Conservation (phyloP, 768 basidiomycete species). For the Mycena vulgaris region DNA sequence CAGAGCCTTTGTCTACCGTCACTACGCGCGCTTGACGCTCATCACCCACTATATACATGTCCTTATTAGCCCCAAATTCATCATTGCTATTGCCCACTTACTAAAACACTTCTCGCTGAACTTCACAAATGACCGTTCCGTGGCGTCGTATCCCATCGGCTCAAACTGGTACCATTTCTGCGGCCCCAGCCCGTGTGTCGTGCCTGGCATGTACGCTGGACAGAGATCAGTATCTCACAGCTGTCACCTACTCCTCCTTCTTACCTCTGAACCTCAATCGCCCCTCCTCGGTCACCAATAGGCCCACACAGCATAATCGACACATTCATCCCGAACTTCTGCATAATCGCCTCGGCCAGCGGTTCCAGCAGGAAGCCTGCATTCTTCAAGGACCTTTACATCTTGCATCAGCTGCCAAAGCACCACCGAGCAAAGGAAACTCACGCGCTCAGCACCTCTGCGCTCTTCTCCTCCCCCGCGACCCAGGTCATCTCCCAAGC, state of each 20-base stretch:
- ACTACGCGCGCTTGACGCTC: background rate
- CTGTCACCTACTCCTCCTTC: background rate
- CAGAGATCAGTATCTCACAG: background rate
- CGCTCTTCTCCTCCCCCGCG: background rate
- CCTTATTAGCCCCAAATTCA: background rate
- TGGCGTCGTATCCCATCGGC: background rate
- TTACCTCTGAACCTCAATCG: background rate
- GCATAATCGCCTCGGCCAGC: background rate
- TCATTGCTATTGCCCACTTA: background rate
- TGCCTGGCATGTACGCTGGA: background rate
- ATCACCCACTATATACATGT: background rate
- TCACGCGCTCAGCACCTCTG: constrained; percentile 1
- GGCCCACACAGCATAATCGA: background rate
- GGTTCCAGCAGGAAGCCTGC: background rate
- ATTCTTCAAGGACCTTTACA: background rate
- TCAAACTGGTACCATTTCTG: background rate
- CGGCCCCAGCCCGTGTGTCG: background rate
- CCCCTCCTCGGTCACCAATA: background rate
- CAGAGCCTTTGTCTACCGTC: background rate
- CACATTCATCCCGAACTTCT: background rate
- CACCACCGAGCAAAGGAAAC: too few species aligned
- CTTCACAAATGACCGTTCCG: background rate
- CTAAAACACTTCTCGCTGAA: background rate
- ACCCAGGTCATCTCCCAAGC: constrained; percentile 7
- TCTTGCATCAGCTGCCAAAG: too few species aligned